Percentiles rank a stretch among this genome's conserved stretches.
These are phyloP conservation scores for Nicotiana knightiana DNA, from an alignment of 257 asterid species.

Conservation along the genomic window DNA sequence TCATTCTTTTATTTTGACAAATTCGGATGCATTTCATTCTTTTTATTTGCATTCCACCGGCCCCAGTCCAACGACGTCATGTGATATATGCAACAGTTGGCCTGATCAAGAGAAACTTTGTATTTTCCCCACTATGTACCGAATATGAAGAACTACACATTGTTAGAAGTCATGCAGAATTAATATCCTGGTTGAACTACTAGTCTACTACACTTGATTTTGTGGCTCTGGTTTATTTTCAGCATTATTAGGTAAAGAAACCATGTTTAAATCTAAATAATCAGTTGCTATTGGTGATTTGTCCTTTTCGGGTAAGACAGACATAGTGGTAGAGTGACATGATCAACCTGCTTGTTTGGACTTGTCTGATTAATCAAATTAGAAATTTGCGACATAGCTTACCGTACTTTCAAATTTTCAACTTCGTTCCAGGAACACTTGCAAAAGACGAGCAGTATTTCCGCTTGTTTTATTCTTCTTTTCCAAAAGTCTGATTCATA, in stretches of 20 bases:
- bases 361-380: not conserved
- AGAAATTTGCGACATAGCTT: not conserved
- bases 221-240: not conserved
- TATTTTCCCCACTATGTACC: not conserved
- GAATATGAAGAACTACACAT: not conserved
- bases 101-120: not conserved
- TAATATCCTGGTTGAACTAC: not conserved
- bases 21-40: no score
- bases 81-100: not conserved
- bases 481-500: not conserved
- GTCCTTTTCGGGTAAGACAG: not conserved
- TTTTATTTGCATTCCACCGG: no score
- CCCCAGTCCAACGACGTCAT: not conserved
- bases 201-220: no score
- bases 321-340: constrained; percentile 10
- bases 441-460: not conserved
- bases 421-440: not conserved
- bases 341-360: not conserved
- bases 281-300: not conserved
- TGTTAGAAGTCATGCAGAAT: not conserved
- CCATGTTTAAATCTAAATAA: not conserved
- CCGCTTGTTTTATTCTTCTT: not conserved
- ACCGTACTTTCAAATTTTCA: not conserved
- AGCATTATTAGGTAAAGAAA: not conserved
- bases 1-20: no score